These are phyloP conservation scores for Panaeolus cyanescens DNA, from an alignment of 768 basidiomycete genomes.

Conservation along the genomic window DNA sequence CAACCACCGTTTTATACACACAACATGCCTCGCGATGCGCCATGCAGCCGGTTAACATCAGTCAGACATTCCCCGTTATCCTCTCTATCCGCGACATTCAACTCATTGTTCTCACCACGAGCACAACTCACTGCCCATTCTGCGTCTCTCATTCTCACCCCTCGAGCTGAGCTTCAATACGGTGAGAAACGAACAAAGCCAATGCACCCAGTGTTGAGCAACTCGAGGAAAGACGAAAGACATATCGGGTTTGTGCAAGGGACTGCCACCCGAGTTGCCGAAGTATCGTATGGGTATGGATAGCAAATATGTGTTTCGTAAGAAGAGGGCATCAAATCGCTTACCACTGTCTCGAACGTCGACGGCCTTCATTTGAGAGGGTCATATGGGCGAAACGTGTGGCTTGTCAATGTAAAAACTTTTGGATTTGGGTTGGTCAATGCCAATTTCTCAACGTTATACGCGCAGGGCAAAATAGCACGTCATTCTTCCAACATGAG, in stretches of 20 bases:
- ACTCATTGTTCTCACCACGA: not conserved
- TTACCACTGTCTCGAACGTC: not conserved
- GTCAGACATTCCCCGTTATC: not conserved
- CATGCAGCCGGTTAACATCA: not conserved
- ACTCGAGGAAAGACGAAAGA: not conserved
- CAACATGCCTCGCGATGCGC: not conserved
- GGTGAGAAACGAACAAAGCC: not conserved
- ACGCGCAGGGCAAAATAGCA: not conserved
- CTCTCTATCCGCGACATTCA: not conserved
- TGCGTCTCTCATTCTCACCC: not conserved
- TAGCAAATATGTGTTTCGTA: not conserved
- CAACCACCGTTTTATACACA: not conserved
- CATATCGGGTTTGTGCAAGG: not conserved
- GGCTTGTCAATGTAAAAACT: not conserved
- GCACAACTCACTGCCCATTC: not conserved
- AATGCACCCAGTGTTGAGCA: not conserved
- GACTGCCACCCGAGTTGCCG: not conserved
- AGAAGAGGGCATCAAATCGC: not conserved
- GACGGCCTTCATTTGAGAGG: not conserved
- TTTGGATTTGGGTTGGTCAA: not conserved
- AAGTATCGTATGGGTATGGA: not conserved
- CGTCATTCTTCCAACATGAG: not conserved
- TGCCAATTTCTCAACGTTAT: not conserved
- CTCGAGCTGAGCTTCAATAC: not conserved
- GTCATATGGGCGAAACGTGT: not conserved